Conservation (phyloP, 2,329 filamentous ascomycete species). For the Chalara sp. region DNA sequence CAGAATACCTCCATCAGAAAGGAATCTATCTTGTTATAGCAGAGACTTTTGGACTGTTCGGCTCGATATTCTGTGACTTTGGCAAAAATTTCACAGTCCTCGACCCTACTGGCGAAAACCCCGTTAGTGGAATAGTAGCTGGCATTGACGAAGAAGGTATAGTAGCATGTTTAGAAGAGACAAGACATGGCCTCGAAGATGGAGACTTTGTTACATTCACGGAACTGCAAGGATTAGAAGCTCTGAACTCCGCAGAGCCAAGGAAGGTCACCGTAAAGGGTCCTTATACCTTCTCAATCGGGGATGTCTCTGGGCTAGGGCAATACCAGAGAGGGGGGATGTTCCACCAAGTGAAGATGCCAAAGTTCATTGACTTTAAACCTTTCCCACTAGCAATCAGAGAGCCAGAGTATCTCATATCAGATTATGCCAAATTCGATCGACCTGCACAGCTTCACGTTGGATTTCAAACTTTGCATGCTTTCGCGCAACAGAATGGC, state of each 20-base stretch:
- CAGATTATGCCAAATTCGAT: conserved; percentile 97
- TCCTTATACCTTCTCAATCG: conserved; percentile 96
- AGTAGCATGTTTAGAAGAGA: conserved; percentile 91
- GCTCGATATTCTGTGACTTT: conserved; percentile 95
- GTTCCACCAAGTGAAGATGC: conserved; percentile 98
- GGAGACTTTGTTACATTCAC: conserved; percentile 94
- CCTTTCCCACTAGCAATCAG: conserved; percentile 69
- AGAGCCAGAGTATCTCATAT: conserved; percentile 83
- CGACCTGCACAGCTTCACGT: conserved; percentile 86
- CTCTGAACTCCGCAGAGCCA: conserved; percentile 73
- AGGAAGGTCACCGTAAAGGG: conserved; percentile 91
- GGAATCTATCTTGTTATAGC: conserved; percentile 84
- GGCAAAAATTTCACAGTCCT: conserved; percentile 87
- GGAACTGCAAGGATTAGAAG: conserved; percentile 89
- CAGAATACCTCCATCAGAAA: conserved; percentile 90
- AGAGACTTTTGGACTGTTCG: conserved; percentile 91
- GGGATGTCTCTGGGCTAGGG: conserved; percentile 81
- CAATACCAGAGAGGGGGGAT: conserved; percentile 84
- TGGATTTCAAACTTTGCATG: conserved; percentile 86
- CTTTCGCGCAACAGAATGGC: conserved; percentile 70
- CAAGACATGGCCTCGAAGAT: conserved; percentile 89
- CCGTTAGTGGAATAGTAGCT: conserved; percentile 81
- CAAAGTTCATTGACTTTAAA: conserved; percentile 87
- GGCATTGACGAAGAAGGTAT: conserved; percentile 83
- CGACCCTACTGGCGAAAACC: conserved; percentile 85